Evolutionary conservation across 2,329 filamentous ascomycete species (phyloP), one percentile per base, ranked within the genome.

Genomic region (Sarocladiaceae sp.): DNA sequence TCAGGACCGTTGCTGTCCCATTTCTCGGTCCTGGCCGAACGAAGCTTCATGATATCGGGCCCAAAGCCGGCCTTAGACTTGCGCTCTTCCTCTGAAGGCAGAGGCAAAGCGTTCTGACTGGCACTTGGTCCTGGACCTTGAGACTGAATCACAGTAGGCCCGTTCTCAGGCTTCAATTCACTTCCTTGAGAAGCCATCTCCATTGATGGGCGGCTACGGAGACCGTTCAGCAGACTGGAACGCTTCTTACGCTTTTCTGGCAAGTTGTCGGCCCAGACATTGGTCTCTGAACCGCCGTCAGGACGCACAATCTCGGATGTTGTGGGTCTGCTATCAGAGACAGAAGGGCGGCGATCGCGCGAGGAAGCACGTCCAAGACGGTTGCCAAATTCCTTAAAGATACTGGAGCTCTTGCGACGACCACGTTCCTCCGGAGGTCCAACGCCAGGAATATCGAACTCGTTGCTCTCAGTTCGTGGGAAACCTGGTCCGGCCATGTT

Each of bases 381-480:
- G 50, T 70, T 72, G 3, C 76, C 73, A 50, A 79, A 66, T 15
- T 78, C 76, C 56, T 77, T 80, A 56, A 82, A 75, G n/a, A 81
- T 62, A 18, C 66, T 72, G 11, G 71, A 75, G 52, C 68, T 69
- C 52, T 65, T 69, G 13, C 55, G 59, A 8, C 65, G 66, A 15
- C 64, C 66, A 18, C 68, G 67, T 2, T 72, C 69, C 13, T 72
- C 66, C 7, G 66, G 64, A 13, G 69, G 67, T 4, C 63, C 69
- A 17, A 68, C 65, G 3, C 66, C 66, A 8, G 66, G 60, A 13
- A 68, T 56, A 8, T 70, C 64, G 54, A 66, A 70, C 44, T 75
- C 71, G n/a, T 62, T 65, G 12, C 64, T 64, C 17, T 71, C 70
- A 1, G 69, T 63, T 29, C 69, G 69, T 13, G 75, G 69, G n/a